Evolutionary conservation across 306 rosid species (phyloP), one percentile per base, ranked within the genome.

Genomic region (Cicer chorassanicum): DNA sequence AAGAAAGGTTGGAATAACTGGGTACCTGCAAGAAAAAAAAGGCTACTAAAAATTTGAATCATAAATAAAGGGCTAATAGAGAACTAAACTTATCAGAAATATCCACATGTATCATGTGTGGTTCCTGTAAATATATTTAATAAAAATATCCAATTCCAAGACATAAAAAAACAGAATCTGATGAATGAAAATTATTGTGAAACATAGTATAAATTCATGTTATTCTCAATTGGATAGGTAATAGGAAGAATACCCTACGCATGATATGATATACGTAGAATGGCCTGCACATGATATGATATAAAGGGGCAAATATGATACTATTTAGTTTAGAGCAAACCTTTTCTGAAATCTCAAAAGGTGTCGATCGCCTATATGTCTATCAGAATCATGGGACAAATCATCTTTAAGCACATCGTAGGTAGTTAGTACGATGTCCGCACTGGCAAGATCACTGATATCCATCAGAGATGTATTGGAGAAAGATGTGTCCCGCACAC

Each of bases 321-420:
- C 0, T 49, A 21, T 82, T 75, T 68, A 46, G 77, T 84, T 75
- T 68, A 46, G 77, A 65, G 50, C 75, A 73, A 69, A 93, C 98
- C 98, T 94, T 83, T 91, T 94, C 38, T 90, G 95, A 81, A 94
- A 90, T 84, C 98, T 91, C 89, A 94, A 76, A 61, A 92, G 65
- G 79, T 90, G 93, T 0, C 98, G 83, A 81, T 94, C 98, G 57
- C 98, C 98, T 81, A 83, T 89, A 75, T 89, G 95, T 87, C 98
- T 87, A 82, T 94, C 96, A 73, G 88, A 91, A 73, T 94, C 98
- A 69, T 91, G 98, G 53, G 97, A 90, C 48, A 92, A 83, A 77
- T 94, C 97, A 82, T 89, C 97, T 80, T 86, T 94, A 80, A 91
- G 98, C 78, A 88, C 91, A 74, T 94, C 97, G 78, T 94, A 94